A percentile compares a stretch with the other conserved stretches of the same genome.
phyloP scores from a whole-genome alignment of 371 early-diverging fungal species.

The Mortierella sp. region DNA sequence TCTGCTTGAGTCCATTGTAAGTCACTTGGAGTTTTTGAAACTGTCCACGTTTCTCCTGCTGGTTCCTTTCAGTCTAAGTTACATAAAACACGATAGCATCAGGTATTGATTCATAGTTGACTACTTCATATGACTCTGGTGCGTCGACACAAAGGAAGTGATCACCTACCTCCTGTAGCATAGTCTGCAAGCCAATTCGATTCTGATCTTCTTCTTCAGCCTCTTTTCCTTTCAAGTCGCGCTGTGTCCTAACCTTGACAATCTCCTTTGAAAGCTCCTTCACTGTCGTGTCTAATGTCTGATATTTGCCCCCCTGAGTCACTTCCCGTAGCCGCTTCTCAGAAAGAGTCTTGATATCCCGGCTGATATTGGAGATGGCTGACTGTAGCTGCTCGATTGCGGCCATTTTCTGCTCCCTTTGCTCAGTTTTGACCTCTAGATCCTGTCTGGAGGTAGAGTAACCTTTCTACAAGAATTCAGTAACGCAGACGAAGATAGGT shows the following conservation, averaged over 20 bases:
- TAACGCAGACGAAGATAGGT: not conserved
- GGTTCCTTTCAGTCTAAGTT: constrained; percentile 59
- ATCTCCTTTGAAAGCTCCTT: constrained; percentile 82
- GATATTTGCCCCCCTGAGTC: constrained; percentile 71
- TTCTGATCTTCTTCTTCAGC: constrained; percentile 79
- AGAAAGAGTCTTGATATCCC: constrained; percentile 37
- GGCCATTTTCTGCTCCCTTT: constrained; percentile 24
- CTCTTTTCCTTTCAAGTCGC: constrained; percentile 77
- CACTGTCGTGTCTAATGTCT: constrained; percentile 71
- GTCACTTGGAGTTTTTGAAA: constrained; percentile 61
- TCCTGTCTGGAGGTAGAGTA: constrained; percentile 33
- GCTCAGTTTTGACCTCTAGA: constrained; percentile 22
- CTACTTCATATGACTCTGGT: too few species aligned
- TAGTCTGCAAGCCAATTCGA: constrained; percentile 47
- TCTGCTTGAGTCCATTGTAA: constrained; percentile 70
- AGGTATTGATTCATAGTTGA: too few species aligned
- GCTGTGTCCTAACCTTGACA: constrained; percentile 82
- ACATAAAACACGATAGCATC: not conserved
- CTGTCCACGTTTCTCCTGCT: constrained; percentile 63
- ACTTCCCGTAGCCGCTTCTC: constrained; percentile 57
- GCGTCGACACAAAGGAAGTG: too few species aligned
- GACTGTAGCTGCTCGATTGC: constrained; percentile 28
- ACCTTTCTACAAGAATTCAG: constrained; percentile 16
- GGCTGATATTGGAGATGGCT: constrained; percentile 44
- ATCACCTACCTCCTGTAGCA: constrained; percentile 60